A percentile compares a stretch with the other conserved stretches of the same genome.
phyloP scores from a whole-genome alignment of 2,329 filamentous ascomycete genomes.

The Helotiales sp. region DNA sequence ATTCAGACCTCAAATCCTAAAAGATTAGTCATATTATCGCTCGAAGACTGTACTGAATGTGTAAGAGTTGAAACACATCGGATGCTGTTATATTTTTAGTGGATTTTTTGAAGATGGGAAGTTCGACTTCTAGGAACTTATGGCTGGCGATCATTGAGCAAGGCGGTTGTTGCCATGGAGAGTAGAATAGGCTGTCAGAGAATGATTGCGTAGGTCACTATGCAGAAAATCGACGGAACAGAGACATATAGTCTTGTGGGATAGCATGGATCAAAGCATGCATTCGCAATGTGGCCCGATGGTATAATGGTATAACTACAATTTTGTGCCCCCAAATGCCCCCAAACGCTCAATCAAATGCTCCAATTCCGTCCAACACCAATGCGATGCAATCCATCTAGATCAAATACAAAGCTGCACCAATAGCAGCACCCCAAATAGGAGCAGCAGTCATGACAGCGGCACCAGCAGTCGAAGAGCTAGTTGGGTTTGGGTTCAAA shows the following conservation, averaged over 20 bases:
- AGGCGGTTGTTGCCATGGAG: not conserved
- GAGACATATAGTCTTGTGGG: too few relatives aligned
- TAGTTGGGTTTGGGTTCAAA: not conserved
- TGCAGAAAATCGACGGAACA: too few relatives aligned
- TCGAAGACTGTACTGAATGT: too few relatives aligned
- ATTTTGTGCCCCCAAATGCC: not conserved
- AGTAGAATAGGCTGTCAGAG: too few relatives aligned
- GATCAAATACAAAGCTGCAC: constrained; percentile 26
- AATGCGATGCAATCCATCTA: constrained; percentile 8
- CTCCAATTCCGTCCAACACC: not conserved
- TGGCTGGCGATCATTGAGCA: not conserved
- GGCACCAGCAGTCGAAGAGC: constrained; percentile 9
- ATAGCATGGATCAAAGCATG: not conserved
- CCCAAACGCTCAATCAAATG: not conserved
- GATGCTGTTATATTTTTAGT: too few relatives aligned
- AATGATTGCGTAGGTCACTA: too few relatives aligned
- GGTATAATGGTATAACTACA: constrained; percentile 2
- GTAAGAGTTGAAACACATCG: too few relatives aligned
- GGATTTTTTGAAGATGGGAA: not conserved
- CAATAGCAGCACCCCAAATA: constrained; percentile 23
- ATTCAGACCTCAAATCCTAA: too few relatives aligned
- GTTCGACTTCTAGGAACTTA: not conserved
- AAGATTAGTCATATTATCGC: too few relatives aligned
- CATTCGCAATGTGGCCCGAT: not conserved
- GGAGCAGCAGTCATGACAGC: constrained; percentile 27